Percentiles rank a stretch among this genome's conserved stretches.
phyloP scores from a whole-genome alignment of 768 basidiomycete genomes.

The Hygrophoropsis aurantiaca region DNA sequence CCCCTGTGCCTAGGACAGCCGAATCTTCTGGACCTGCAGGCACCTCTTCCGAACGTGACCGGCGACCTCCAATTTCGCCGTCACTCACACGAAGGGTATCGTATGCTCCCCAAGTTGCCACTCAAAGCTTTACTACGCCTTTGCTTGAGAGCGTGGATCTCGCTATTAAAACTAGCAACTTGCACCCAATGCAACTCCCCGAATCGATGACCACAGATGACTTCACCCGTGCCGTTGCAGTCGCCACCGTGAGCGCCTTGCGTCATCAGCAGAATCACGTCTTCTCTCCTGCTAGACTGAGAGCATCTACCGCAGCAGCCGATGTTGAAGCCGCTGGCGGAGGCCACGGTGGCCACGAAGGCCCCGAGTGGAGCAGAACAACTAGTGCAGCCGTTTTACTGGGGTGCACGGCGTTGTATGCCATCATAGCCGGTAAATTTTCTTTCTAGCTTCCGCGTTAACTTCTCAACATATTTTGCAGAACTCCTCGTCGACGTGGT shows the following conservation, averaged over 20 bases:
- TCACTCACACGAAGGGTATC: constrained; percentile 51
- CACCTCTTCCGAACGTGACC: constrained; percentile 8
- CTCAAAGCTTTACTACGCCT: constrained; percentile 44
- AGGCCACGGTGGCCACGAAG: constrained; percentile 86
- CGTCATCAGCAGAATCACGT: constrained; percentile 70
- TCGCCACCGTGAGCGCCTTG: constrained; percentile 89
- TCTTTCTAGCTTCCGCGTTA: neutral
- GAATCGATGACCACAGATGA: constrained; percentile 78
- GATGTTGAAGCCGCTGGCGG: constrained; percentile 47
- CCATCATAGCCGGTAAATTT: constrained; percentile 86
- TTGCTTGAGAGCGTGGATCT: constrained; percentile 78
- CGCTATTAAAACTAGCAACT: constrained; percentile 59
- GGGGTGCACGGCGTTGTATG: constrained; percentile 89
- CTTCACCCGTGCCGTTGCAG: constrained; percentile 90
- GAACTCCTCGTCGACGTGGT: constrained; percentile 95
- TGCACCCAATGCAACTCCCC: constrained; percentile 56
- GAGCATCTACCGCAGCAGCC: constrained; percentile 36
- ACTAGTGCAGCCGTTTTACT: constrained; percentile 89
- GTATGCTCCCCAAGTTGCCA: constrained; percentile 43
- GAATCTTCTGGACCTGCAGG: constrained; percentile 20
- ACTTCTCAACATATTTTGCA: constrained; percentile 31
- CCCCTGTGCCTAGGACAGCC: constrained; percentile 30
- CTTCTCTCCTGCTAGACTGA: constrained; percentile 47
- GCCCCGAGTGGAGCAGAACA: constrained; percentile 91
- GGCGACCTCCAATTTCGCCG: constrained; percentile 40